A percentile compares a stretch with the other conserved stretches of the same genome.
Conservation (phyloP, 2,329 filamentous ascomycete species). For the Pyricularia grisea region DNA sequence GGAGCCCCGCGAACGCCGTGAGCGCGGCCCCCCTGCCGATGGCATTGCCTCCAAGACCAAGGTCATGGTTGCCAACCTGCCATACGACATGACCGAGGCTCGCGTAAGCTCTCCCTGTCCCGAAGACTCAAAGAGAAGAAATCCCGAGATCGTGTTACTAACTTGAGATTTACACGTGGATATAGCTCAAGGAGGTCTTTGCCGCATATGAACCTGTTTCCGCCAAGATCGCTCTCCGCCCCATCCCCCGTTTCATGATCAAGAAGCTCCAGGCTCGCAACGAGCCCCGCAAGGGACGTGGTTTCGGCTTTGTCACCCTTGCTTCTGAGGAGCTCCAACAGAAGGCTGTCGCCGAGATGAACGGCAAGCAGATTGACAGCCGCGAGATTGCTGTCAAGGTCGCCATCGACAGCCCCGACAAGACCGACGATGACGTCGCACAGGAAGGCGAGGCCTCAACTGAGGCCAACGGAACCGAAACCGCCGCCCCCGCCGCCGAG, state of each 20-base stretch:
- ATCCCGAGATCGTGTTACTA: slow-evolving; percentile 4
- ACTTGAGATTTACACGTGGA: neutral
- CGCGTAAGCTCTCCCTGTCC: slow-evolving; percentile 52
- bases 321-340: slow-evolving; percentile 92
- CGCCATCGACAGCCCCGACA: slow-evolving; percentile 97
- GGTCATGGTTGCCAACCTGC: slow-evolving; percentile 99
- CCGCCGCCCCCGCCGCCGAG: slow-evolving; percentile 25
- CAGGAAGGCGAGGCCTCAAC: slow-evolving; percentile 52
- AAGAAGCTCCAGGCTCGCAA: slow-evolving; percentile 99
- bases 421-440: slow-evolving; percentile 59
- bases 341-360: slow-evolving; percentile 97
- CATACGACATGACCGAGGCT: slow-evolving; percentile 95
- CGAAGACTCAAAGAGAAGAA: neutral
- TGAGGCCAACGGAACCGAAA: slow-evolving; percentile 30
- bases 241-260: slow-evolving; percentile 99
- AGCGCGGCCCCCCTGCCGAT: slow-evolving; percentile 94
- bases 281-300: slow-evolving; percentile 97
- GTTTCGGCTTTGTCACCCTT: slow-evolving; percentile 96
- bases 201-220: slow-evolving; percentile 82
- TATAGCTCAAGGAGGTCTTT: slow-evolving; percentile 94
- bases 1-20: slow-evolving; percentile 51
- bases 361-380: slow-evolving; percentile 97
- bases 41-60: slow-evolving; percentile 98
- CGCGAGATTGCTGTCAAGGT: slow-evolving; percentile 99
- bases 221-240: slow-evolving; percentile 96